A percentile compares a stretch with the other conserved stretches of the same genome.
Evolutionary conservation across 2,329 filamentous ascomycete genomes (phyloP).

Genomic region (Penicillium sp.): DNA sequence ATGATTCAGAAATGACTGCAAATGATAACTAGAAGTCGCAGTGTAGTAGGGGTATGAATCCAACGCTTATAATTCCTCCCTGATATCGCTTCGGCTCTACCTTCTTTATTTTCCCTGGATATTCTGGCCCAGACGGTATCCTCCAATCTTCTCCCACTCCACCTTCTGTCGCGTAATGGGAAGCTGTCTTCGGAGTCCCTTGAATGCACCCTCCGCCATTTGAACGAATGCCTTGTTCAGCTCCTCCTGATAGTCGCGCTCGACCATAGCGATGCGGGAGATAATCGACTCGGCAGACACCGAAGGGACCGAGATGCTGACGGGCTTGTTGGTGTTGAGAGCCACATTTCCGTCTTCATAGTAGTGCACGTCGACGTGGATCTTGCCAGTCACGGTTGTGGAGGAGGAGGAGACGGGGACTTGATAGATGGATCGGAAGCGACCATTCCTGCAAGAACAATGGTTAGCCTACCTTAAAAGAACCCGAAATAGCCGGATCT

Average conservation of each 20-base stretch:
- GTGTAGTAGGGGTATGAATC: background rate
- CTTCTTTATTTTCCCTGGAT: conserved; percentile 61
- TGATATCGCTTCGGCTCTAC: background rate
- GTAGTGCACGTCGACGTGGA: conserved; percentile 97
- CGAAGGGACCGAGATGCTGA: conserved; percentile 59
- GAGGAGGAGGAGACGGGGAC: conserved; percentile 61
- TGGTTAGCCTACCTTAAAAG: background rate
- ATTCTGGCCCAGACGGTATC: conserved; percentile 79
- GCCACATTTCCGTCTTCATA: conserved; percentile 99
- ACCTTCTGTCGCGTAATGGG: conserved; percentile 98
- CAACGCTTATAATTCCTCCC: background rate
- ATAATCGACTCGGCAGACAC: conserved; percentile 65
- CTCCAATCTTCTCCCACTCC: conserved; percentile 97
- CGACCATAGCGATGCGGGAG: conserved; percentile 69
- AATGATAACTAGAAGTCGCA: background rate
- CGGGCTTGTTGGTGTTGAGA: conserved; percentile 77
- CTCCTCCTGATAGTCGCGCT: conserved; percentile 95
- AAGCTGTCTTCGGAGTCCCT: conserved; percentile 83
- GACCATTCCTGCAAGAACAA: conserved; percentile 67
- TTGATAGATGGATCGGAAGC: conserved; percentile 86
- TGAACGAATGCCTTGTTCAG: conserved; percentile 84
- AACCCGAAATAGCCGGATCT: background rate
- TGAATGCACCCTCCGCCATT: conserved; percentile 92
- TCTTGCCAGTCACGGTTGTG: conserved; percentile 65
- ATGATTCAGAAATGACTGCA: no score